Evolutionary conservation across 495 filamentous ascomycete species (phyloP).

Genomic region (Tricharina praecox): DNA sequence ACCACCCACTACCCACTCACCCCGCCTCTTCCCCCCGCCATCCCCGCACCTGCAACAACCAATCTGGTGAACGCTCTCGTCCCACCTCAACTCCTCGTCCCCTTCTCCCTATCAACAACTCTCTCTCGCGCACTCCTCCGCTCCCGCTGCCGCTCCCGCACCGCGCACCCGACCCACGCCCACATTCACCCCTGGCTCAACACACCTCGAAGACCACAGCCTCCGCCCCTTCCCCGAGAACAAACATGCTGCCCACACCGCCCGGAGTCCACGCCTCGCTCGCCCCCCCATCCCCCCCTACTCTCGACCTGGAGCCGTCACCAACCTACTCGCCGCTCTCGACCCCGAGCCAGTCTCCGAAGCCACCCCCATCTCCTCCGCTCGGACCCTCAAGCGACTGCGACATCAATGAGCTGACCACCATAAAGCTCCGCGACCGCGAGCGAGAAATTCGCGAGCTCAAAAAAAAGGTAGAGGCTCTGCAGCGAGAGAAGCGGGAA

Average conservation of each 20-base stretch:
- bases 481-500: not conserved
- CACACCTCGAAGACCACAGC: not conserved
- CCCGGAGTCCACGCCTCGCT: not conserved
- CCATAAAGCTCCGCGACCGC: not conserved
- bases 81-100: too few species aligned
- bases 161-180: not conserved
- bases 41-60: too few species aligned
- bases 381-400: constrained; percentile 11
- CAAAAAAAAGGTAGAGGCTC: not conserved
- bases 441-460: constrained; percentile 3
- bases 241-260: constrained; percentile 6
- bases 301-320: constrained; percentile 22
- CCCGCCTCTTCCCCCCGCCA: not conserved
- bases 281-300: constrained; percentile 11
- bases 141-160: not conserved
- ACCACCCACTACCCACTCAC: not conserved
- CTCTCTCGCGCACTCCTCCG: too few species aligned
- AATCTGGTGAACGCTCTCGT: too few species aligned
- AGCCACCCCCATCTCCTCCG: constrained; percentile 22
- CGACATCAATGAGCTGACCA: not conserved
- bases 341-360: constrained; percentile 19
- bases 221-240: not conserved
- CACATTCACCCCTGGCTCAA: not conserved
- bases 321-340: constrained; percentile 23
- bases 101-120: too few species aligned